These are phyloP conservation scores for Sinapis alba DNA, from an alignment of 441 rosid genomes.

Conservation along the genomic window DNA sequence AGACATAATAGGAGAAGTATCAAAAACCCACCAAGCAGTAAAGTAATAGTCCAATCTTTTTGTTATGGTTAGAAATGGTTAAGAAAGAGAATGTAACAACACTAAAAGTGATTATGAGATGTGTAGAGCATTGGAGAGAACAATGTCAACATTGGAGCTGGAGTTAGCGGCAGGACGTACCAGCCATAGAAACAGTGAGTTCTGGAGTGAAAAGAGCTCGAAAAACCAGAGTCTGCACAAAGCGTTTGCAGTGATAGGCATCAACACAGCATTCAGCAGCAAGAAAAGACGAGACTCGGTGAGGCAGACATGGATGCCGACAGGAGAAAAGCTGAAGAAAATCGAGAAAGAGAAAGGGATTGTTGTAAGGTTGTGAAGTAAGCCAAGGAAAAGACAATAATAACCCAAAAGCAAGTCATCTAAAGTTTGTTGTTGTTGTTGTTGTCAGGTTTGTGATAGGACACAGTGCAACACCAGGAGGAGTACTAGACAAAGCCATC, in stretches of 20 bases:
- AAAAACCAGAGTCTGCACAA: conserved; percentile 52
- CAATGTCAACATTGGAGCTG: conserved; percentile 69
- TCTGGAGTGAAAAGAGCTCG: conserved; percentile 27
- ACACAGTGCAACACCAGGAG: conserved; percentile 77
- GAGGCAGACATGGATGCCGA: conserved; percentile 85
- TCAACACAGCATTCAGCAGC: conserved; percentile 94
- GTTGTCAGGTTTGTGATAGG: conserved; percentile 73
- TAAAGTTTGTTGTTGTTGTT: background rate
- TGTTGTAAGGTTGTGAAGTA: conserved; percentile 55
- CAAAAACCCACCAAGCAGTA: conserved; percentile 71
- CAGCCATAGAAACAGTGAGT: conserved; percentile 29
- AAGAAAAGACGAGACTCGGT: conserved; percentile 76
- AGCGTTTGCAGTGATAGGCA: conserved; percentile 83
- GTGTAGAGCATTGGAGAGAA: conserved; percentile 66
- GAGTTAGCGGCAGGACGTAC: conserved; percentile 57
- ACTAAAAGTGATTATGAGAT: background rate
- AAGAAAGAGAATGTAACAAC: conserved; percentile 8
- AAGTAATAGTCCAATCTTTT: conserved; percentile 44
- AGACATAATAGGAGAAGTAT: conserved; percentile 69
- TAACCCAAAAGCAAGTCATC: background rate
- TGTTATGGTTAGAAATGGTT: background rate
- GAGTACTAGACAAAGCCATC: conserved; percentile 68
- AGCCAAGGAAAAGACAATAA: conserved; percentile 2
- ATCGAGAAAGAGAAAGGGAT: conserved; percentile 83
- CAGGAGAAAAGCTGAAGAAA: conserved; percentile 66